Evolutionary conservation across 495 filamentous ascomycete genomes (phyloP), one percentile per base, ranked within the genome.

Genomic region (Talaromyces borbonicus): DNA sequence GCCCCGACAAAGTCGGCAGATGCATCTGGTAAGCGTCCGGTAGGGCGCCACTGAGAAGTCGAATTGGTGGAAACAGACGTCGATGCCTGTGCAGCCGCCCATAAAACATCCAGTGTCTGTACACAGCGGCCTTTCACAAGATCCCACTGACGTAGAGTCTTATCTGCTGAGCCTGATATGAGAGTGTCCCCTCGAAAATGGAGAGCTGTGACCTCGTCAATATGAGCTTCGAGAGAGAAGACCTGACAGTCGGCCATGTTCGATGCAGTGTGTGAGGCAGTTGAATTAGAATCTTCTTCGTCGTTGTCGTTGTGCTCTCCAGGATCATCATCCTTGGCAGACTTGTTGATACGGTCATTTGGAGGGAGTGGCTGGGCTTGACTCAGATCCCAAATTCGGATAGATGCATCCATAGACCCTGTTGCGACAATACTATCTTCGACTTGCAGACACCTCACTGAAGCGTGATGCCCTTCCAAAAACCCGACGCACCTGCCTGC

Each of bases 121-220:
- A 97, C 87, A 62, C 92, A 97, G 41, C 93, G 83, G 6, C 92
- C 92, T 57, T 87, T 95, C 49, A 85, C 83, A 25, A 99, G 68
- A 74, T 99, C 92, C 92, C 92, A 99, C 64, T 99, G 92, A 36
- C 92, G 79, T 32, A 98, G 66, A 2, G 92, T 98, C 71, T 98
- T 98, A 63, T 98, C 92, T 5, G 93, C 83, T 4, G 92, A 97
- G 11, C 92, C 92, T 3, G 92, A 98, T 9, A 98, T 85, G 14
- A 98, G 75, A 0, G 87, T 90, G 55, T 96, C 77, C 20, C 83
- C 85, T 44, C 77, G 73, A 65, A 98, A 93, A 60, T 95, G 81
- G 29, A 98, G 72, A 16, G 93, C 92, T 2, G 92, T 97, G 53
- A 98, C 84, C 64, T 96, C 92, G 43, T 84, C 92, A 8, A 98